Evolutionary conservation across 805 yeast genomes (phyloP).

Genomic region (Wickerhamomyces rabaulensis): DNA sequence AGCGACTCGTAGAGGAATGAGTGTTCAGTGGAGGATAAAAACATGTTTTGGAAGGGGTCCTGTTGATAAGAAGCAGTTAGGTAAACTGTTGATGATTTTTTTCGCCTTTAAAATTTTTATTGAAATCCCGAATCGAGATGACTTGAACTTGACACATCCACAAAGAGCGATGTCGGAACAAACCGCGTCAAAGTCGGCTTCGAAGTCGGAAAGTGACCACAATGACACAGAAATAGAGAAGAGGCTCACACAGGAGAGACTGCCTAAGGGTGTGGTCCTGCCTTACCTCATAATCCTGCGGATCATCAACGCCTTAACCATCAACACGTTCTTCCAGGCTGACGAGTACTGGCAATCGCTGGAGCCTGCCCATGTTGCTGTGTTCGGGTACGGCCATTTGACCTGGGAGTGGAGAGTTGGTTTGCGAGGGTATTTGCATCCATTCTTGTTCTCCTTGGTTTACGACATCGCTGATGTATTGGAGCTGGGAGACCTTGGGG

Average conservation of each 20-base stretch:
- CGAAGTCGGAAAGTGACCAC: neutral
- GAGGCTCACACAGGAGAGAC: conserved; percentile 1
- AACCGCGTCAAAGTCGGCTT: neutral
- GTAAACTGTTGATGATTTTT: neutral
- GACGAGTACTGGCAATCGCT: conserved; percentile 93
- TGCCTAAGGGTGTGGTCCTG: conserved; percentile 18
- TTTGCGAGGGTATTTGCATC: conserved; percentile 75
- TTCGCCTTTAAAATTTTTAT: neutral
- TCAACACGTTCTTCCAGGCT: conserved; percentile 83
- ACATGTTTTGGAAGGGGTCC: too few species aligned
- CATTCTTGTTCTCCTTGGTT: conserved; percentile 56
- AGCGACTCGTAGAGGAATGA: conserved; percentile 75
- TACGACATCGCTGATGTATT: conserved; percentile 30
- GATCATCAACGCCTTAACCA: conserved; percentile 55
- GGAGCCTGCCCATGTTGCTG: conserved; percentile 81
- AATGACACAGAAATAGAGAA: neutral
- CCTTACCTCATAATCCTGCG: conserved; percentile 39
- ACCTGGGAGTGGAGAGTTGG: conserved; percentile 94
- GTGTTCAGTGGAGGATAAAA: conserved; percentile 71
- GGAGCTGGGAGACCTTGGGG: conserved; percentile 32
- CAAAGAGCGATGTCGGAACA: neutral
- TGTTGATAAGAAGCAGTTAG: too few species aligned
- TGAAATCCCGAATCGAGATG: neutral
- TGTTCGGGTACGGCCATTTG: conserved; percentile 73
- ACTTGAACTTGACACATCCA: neutral